phyloP scores from a whole-genome alignment of 306 rosid genomes.

The Urtica urens region DNA sequence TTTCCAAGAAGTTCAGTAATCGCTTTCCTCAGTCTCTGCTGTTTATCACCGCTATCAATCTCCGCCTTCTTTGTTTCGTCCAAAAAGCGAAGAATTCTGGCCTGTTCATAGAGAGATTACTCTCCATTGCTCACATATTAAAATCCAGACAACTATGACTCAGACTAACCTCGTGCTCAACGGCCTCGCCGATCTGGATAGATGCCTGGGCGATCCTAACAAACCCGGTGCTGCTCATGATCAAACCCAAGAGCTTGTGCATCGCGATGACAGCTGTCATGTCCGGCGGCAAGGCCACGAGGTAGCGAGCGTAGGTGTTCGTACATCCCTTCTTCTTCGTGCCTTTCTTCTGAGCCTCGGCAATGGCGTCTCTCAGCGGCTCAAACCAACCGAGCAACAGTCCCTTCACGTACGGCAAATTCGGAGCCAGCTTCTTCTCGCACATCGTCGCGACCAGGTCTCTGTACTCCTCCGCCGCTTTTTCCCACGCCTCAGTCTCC shows the following conservation, averaged over 20 bases:
- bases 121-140: no score
- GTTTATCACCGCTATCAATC: no score
- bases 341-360: slow-evolving; percentile 40
- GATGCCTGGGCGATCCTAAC: slow-evolving; percentile 69
- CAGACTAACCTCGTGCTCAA: slow-evolving; percentile 68
- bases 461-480: slow-evolving; percentile 74
- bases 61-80: slow-evolving; percentile 39
- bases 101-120: slow-evolving; percentile 32
- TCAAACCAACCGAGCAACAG: slow-evolving; percentile 95
- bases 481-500: slow-evolving; percentile 96
- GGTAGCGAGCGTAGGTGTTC: no score
- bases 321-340: slow-evolving; percentile 8
- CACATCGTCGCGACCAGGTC: slow-evolving; percentile 78
- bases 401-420: slow-evolving; percentile 78
- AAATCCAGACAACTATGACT: no score
- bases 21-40: slow-evolving; percentile 34
- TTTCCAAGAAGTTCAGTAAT: slow-evolving; percentile 46
- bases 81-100: slow-evolving; percentile 51
- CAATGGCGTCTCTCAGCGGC: slow-evolving; percentile 63
- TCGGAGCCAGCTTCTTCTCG: slow-evolving; percentile 81
- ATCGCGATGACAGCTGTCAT: slow-evolving; percentile 90
- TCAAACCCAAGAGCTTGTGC: slow-evolving; percentile 90
- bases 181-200: slow-evolving; percentile 67
- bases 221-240: slow-evolving; percentile 62
- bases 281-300: slow-evolving; percentile 48